phyloP scores from a whole-genome alignment of 345 rosid species.

The Melaleuca quinquenervia region DNA sequence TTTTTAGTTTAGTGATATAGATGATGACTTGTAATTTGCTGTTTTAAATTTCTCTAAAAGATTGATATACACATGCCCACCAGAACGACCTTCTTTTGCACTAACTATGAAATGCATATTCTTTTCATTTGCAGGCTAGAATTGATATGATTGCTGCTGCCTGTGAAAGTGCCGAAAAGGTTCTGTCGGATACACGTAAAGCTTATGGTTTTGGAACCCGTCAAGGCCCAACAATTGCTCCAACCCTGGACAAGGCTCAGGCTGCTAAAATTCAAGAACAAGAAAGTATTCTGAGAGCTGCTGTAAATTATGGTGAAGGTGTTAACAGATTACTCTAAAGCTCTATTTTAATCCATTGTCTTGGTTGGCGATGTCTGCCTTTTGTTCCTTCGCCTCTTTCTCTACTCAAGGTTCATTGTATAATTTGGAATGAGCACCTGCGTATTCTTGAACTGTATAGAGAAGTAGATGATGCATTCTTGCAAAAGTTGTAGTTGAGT shows the following conservation, averaged over 20 bases:
- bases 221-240: constrained; percentile 75
- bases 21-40: background rate
- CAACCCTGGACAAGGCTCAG: constrained; percentile 75
- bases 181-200: constrained; percentile 75
- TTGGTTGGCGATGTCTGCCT: background rate
- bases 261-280: constrained; percentile 87
- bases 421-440: background rate
- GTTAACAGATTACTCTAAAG: background rate
- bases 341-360: background rate
- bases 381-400: background rate
- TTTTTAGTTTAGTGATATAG: background rate
- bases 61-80: background rate
- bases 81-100: background rate
- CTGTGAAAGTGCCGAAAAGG: constrained; percentile 90
- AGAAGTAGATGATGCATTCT: background rate
- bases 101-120: background rate
- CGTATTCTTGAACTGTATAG: background rate
- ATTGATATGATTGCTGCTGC: constrained; percentile 83
- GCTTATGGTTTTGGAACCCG: constrained; percentile 74
- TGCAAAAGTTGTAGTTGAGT: background rate
- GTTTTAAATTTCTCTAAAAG: background rate
- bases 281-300: constrained; percentile 63
- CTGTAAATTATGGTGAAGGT: constrained; percentile 82
- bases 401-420: background rate
- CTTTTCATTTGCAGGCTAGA: constrained; percentile 39